These are phyloP conservation scores for Suillus tomentosus DNA, from an alignment of 768 basidiomycete genomes.

Conservation along the genomic window DNA sequence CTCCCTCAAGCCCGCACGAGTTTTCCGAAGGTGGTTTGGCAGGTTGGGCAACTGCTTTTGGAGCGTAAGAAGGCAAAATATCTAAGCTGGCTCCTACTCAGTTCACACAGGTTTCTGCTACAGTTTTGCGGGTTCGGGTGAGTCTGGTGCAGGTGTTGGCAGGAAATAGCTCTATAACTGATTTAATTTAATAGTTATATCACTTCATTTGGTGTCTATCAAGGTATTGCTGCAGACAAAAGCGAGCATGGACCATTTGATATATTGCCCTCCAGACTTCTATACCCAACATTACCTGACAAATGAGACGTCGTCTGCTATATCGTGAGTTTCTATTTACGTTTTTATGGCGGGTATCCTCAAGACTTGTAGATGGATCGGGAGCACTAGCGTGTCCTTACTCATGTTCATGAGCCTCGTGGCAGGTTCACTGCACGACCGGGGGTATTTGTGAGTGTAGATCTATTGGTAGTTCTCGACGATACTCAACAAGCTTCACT, in stretches of 20 bases:
- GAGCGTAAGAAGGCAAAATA: neutral
- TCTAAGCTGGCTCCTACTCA: too few relatives aligned
- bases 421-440: neutral
- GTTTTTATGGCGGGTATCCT: neutral
- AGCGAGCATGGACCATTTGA: neutral
- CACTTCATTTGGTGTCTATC: neutral
- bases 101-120: neutral
- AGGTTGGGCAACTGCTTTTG: constrained; percentile 2
- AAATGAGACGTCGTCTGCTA: neutral
- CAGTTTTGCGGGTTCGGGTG: neutral
- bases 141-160: neutral
- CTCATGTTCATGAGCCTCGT: neutral
- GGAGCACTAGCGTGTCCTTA: neutral
- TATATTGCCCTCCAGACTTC: neutral
- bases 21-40: neutral
- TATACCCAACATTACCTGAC: neutral
- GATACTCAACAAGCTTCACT: neutral
- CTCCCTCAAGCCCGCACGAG: neutral
- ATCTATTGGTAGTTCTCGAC: neutral
- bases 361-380: neutral
- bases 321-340: neutral
- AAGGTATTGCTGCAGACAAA: neutral
- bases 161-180: neutral
- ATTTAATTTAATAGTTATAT: neutral
- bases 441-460: constrained; percentile 3